Evolutionary conservation across 106 monocot genomes (phyloP).

Genomic region (Dendrobium catenatum): DNA sequence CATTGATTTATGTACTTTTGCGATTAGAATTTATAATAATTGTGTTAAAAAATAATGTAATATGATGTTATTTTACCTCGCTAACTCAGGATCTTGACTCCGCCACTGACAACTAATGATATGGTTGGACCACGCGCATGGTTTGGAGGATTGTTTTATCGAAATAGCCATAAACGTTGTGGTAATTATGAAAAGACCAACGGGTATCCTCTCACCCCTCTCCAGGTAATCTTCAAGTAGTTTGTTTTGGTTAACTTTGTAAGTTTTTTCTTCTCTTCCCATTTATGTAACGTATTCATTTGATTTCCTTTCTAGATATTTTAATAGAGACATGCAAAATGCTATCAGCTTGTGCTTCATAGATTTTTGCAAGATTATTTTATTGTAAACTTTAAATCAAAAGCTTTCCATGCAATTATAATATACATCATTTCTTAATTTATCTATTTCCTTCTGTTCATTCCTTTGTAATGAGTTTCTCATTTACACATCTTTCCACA

Average conservation of each 20-base stretch:
- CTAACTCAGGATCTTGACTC: not conserved
- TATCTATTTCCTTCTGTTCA: too few relatives aligned
- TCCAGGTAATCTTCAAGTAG: slow-evolving; percentile 31
- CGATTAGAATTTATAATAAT: not conserved
- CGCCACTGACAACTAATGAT: slow-evolving; percentile 32
- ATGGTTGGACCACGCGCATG: slow-evolving; percentile 66
- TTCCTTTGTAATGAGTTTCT: not conserved
- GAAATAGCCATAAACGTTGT: slow-evolving; percentile 26
- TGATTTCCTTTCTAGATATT: not conserved
- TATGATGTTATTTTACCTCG: not conserved
- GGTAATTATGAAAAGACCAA: slow-evolving; percentile 17
- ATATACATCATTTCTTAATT: too few relatives aligned
- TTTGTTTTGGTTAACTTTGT: not conserved
- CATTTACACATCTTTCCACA: not conserved
- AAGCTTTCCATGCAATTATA: too few relatives aligned
- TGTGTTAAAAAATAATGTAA: not conserved
- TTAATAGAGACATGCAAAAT: not conserved
- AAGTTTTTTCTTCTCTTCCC: not conserved
- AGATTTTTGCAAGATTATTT: not conserved
- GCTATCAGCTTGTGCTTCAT: not conserved
- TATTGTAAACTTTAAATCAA: too few relatives aligned
- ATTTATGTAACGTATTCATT: not conserved
- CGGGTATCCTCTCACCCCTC: slow-evolving; percentile 30
- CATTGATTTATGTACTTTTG: not conserved
- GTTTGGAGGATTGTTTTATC: slow-evolving; percentile 50